Evolutionary conservation across 2,329 filamentous ascomycete genomes (phyloP).

Genomic region (Aspergillus puulaauensis): DNA sequence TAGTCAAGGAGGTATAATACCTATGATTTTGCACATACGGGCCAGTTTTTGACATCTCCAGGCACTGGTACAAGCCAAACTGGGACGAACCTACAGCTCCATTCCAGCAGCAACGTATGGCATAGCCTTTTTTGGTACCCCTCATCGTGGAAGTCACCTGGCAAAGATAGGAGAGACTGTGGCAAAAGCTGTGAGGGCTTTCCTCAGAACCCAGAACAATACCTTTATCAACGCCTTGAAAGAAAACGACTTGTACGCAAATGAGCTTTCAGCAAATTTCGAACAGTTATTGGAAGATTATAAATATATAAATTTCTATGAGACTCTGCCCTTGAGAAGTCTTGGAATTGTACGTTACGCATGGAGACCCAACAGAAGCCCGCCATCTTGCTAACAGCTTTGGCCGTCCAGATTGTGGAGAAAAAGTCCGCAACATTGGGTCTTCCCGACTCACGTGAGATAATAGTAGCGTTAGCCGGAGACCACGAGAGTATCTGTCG

Average conservation of each 20-base stretch:
- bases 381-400: not conserved
- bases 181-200: constrained; percentile 17
- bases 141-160: constrained; percentile 22
- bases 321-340: constrained; percentile 14
- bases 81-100: constrained; percentile 12
- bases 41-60: not conserved
- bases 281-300: constrained; percentile 14
- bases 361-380: not conserved
- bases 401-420: constrained; percentile 18
- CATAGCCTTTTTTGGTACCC: constrained; percentile 26
- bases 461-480: constrained; percentile 15
- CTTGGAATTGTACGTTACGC: constrained; percentile 12
- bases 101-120: constrained; percentile 20
- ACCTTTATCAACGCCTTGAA: constrained; percentile 23
- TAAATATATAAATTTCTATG: constrained; percentile 16
- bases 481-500: constrained; percentile 22
- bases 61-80: constrained; percentile 19
- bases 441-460: constrained; percentile 20
- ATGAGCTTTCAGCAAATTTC: constrained; percentile 14
- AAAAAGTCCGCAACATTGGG: constrained; percentile 21
- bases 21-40: not conserved
- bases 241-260: constrained; percentile 17
- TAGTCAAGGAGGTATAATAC: constrained; percentile 26
- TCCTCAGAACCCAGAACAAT: constrained; percentile 18
- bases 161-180: constrained; percentile 18